Base-by-base conservation (phyloP, 169 alveolate genomes). In the Plasmodium inui region DNA sequence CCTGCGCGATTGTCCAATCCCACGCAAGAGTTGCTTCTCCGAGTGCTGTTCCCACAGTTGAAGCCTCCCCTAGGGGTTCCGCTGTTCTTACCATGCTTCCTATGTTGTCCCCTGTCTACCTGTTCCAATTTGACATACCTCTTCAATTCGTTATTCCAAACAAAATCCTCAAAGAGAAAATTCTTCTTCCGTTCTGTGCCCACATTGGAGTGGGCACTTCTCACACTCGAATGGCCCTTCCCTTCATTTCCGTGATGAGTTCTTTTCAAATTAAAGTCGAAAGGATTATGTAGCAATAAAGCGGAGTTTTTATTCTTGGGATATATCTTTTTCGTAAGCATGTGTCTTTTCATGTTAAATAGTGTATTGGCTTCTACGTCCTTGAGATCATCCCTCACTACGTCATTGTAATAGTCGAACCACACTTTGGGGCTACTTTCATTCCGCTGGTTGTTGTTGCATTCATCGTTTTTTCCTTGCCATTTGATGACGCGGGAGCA, bases 341-440 rank as follows among this genome's bases (percentile, higher is more conserved):
- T 50, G 39, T 88, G 80, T 39, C 80, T 86, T 80, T 91, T 74
- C 67, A 84, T 67, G 32, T 84, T 83, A 32, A 74, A 37, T 26
- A 28, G 61, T 32, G 86, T 86, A 32, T n/a, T 37, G 50, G 34
- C 67, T 55, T 82, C 12, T 50, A 83, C 4, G n/a, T 46, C 76
- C 37, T 82, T 85, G 19, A 84, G 41, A 5, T 92, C 95, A 34
- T 84, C 93, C 83, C 61, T 26, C 30, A 83, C 93, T 32, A 81
- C 39, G 72, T 92, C 86, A 44, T 70, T 92, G 22, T 83, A 81
- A 7, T 80, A 34, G 74, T 86, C 93, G 12, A 91, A 41, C 95
- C 94, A 85, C 44, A 12, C 70, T 81, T 82, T 84, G 37, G 84
- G 50, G 8, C 79, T 74, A 34, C 67, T 39, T n/a, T 26, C 46